Conservation (phyloP, 2,329 filamentous ascomycete genomes). For the Fusarium heterosporum region DNA sequence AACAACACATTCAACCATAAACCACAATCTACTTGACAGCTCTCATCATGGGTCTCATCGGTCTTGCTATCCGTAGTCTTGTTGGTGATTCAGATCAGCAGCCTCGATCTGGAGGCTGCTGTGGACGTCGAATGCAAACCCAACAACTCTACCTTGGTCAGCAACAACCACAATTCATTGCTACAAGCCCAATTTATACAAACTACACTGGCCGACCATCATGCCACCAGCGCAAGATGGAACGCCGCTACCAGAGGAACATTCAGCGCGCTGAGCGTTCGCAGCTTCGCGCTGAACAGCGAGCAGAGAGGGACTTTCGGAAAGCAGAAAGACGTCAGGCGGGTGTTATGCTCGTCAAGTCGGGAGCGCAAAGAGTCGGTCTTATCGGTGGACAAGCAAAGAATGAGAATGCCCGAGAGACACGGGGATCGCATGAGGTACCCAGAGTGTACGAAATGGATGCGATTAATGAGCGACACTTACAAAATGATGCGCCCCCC, state of each 20-base stretch:
- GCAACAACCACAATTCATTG: slow-evolving; percentile 7
- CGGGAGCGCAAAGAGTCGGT: slow-evolving; percentile 17
- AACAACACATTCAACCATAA: not conserved
- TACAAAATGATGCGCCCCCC: slow-evolving; percentile 32
- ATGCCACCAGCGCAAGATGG: slow-evolving; percentile 27
- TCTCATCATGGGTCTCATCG: slow-evolving; percentile 38
- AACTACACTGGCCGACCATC: slow-evolving; percentile 8
- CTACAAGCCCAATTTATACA: not conserved
- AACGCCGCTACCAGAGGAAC: slow-evolving; percentile 36
- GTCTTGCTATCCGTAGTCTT: slow-evolving; percentile 21
- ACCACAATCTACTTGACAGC: not conserved
- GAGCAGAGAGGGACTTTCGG: slow-evolving; percentile 27
- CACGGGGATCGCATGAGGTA: not conserved
- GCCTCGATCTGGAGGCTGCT: slow-evolving; percentile 7
- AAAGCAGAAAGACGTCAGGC: slow-evolving; percentile 33
- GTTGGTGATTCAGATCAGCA: slow-evolving; percentile 5
- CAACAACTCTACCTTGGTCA: slow-evolving; percentile 9
- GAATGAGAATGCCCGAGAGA: not conserved
- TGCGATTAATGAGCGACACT: slow-evolving; percentile 5
- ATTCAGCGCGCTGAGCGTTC: slow-evolving; percentile 38
- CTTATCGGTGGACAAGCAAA: not conserved
- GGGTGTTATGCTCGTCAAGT: slow-evolving; percentile 6
- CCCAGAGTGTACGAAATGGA: slow-evolving; percentile 19
- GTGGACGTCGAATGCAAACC: not conserved
- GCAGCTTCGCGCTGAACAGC: slow-evolving; percentile 39